These are phyloP conservation scores for Colletotrichum sp. DNA, from an alignment of 2,329 filamentous ascomycete species.

Conservation along the genomic window DNA sequence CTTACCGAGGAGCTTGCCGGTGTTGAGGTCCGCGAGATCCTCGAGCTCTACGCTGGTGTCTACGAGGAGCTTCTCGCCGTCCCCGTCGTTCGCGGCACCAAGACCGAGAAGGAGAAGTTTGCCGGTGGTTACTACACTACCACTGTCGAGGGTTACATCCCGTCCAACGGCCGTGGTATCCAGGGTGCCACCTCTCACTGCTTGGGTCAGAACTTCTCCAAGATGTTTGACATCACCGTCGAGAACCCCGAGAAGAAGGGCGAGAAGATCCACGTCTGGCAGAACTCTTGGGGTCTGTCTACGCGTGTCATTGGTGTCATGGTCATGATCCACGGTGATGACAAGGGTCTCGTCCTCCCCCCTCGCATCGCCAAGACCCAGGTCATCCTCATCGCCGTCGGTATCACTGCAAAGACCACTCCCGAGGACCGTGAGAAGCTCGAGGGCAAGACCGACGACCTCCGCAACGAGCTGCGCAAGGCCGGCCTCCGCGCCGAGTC, in stretches of 20 bases:
- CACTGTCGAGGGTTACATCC: constrained; percentile 96
- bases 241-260: constrained; percentile 88
- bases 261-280: constrained; percentile 87
- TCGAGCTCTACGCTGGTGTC: constrained; percentile 89
- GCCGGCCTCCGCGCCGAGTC: constrained; percentile 79
- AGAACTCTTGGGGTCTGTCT: constrained; percentile 98
- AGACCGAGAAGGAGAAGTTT: constrained; percentile 99
- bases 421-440: constrained; percentile 80
- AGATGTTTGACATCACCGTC: constrained; percentile 98
- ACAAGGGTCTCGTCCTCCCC: constrained; percentile 93
- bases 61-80: constrained; percentile 95
- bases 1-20: constrained; percentile 82
- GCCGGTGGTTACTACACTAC: constrained; percentile 96
- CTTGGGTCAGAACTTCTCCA: constrained; percentile 96
- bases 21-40: constrained; percentile 88
- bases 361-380: constrained; percentile 89
- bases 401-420: constrained; percentile 86
- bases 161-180: constrained; percentile 92
- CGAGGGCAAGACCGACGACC: constrained; percentile 74
- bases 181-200: constrained; percentile 95
- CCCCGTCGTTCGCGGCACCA: constrained; percentile 89
- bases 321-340: constrained; percentile 97
- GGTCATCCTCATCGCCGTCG: constrained; percentile 87
- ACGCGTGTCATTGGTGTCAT: constrained; percentile 98
- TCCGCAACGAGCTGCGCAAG: constrained; percentile 72